Percentiles rank a stretch among this genome's conserved stretches.
These are phyloP conservation scores for Candida sithepensis DNA, from an alignment of 805 yeast genomes.

Conservation along the genomic window DNA sequence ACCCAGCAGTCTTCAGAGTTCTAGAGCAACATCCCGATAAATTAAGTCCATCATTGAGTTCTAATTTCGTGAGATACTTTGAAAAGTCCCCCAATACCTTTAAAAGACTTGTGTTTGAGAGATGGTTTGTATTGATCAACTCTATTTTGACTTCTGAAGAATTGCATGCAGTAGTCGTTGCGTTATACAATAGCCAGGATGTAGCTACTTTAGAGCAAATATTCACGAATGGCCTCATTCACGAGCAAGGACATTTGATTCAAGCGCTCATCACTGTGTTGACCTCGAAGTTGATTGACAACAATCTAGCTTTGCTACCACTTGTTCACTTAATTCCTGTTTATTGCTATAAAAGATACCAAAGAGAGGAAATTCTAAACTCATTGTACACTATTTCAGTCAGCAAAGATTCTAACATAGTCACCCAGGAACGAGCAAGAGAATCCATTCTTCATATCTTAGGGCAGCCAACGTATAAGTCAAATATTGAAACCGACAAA, in stretches of 20 bases:
- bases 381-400: constrained; percentile 11
- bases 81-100: constrained; percentile 9
- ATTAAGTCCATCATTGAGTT: constrained; percentile 7
- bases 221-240: constrained; percentile 37
- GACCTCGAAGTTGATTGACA: not conserved
- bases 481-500: constrained; percentile 42
- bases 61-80: constrained; percentile 25
- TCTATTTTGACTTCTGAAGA: constrained; percentile 29
- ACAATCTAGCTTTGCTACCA: constrained; percentile 22
- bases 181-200: constrained; percentile 25
- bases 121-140: constrained; percentile 56
- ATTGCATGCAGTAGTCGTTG: constrained; percentile 27
- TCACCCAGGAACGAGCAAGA: not conserved
- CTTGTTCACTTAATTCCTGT: no score
- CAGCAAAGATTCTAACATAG: not conserved
- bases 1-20: constrained; percentile 38
- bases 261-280: constrained; percentile 15
- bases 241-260: constrained; percentile 45
- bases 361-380: constrained; percentile 31
- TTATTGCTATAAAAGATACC: constrained; percentile 40
- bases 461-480: constrained; percentile 49
- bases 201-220: constrained; percentile 21
- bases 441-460: constrained; percentile 36
- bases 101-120: constrained; percentile 32
- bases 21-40: constrained; percentile 33